Percentiles rank a stretch among this genome's conserved stretches.
Conservation (phyloP, 163 green algal genomes). For the Volvox carteri region DNA sequence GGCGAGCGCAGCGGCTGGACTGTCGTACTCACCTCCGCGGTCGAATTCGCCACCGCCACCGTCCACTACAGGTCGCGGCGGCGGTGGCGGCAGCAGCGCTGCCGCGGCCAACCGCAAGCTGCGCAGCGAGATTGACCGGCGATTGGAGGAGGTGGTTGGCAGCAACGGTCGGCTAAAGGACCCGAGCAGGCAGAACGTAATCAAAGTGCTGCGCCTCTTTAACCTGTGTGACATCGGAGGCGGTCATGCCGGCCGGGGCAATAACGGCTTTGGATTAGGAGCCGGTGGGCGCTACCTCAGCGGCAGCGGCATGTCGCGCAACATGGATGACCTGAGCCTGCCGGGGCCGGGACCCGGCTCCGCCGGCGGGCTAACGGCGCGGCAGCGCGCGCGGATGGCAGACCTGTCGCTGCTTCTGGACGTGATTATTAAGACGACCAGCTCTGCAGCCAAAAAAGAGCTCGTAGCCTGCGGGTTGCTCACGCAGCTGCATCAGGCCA, state of each 20-base stretch:
- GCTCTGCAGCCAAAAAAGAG: slow-evolving; percentile 73
- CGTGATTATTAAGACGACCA: slow-evolving; percentile 84
- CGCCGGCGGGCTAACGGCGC: slow-evolving; percentile 59
- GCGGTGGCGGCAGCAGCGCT: neutral
- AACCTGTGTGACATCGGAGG: slow-evolving; percentile 89
- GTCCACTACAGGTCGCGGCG: neutral
- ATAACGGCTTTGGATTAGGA: slow-evolving; percentile 26
- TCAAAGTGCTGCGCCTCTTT: slow-evolving; percentile 90
- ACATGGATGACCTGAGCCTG: slow-evolving; percentile 5
- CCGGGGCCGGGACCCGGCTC: slow-evolving; percentile 19
- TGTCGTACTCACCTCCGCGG: slow-evolving; percentile 19
- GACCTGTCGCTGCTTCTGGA: slow-evolving; percentile 92
- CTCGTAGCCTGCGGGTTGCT: slow-evolving; percentile 86
- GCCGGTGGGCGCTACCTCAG: slow-evolving; percentile 50
- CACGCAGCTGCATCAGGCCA: slow-evolving; percentile 83
- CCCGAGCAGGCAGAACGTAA: slow-evolving; percentile 64
- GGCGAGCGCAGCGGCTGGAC: slow-evolving; percentile 4
- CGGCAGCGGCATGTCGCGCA: neutral
- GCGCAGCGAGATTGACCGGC: slow-evolving; percentile 85
- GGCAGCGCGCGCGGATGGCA: slow-evolving; percentile 87
- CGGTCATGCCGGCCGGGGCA: neutral
- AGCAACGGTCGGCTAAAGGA: slow-evolving; percentile 75
- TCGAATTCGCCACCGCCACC: slow-evolving; percentile 23
- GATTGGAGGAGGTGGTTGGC: slow-evolving; percentile 80
- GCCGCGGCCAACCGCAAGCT: slow-evolving; percentile 18